These are phyloP conservation scores for Neurospora sp. DNA, from an alignment of 495 filamentous ascomycete genomes.

Conservation along the genomic window DNA sequence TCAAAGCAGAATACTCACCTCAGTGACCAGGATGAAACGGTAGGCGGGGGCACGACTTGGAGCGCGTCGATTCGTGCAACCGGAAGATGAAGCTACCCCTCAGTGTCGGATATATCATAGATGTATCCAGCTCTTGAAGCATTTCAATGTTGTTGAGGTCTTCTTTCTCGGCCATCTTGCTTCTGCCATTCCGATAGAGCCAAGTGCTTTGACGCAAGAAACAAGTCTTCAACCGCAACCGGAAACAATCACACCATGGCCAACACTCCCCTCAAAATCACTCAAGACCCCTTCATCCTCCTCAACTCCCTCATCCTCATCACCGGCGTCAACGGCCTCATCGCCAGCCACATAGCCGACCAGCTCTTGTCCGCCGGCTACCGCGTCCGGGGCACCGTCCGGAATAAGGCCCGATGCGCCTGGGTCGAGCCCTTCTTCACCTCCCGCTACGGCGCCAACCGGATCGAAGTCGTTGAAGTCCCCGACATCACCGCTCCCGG, in stretches of 20 bases:
- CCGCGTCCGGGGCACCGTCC: constrained; percentile 41
- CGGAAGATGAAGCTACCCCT: neutral
- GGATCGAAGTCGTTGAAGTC: constrained; percentile 29
- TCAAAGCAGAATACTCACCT: neutral
- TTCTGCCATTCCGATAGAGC: neutral
- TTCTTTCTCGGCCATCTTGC: neutral
- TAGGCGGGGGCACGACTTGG: neutral
- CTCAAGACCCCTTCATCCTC: constrained; percentile 11
- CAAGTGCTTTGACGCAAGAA: neutral
- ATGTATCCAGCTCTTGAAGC: neutral
- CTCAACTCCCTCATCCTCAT: constrained; percentile 31
- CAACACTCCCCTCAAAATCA: neutral
- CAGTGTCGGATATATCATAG: neutral
- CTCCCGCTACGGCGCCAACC: constrained; percentile 25
- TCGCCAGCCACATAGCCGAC: constrained; percentile 42
- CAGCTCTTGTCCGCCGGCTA: constrained; percentile 40
- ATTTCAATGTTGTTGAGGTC: no score
- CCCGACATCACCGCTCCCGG: constrained; percentile 24
- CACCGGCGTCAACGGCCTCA: constrained; percentile 48
- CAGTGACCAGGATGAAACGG: neutral
- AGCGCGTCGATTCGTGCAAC: neutral
- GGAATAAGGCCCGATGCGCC: constrained; percentile 25
- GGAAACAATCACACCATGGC: neutral
- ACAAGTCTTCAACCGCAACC: neutral
- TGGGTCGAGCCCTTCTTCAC: constrained; percentile 34